Evolutionary conservation across 805 yeast genomes (phyloP).

Genomic region (Myxozyma melibiosi): DNA sequence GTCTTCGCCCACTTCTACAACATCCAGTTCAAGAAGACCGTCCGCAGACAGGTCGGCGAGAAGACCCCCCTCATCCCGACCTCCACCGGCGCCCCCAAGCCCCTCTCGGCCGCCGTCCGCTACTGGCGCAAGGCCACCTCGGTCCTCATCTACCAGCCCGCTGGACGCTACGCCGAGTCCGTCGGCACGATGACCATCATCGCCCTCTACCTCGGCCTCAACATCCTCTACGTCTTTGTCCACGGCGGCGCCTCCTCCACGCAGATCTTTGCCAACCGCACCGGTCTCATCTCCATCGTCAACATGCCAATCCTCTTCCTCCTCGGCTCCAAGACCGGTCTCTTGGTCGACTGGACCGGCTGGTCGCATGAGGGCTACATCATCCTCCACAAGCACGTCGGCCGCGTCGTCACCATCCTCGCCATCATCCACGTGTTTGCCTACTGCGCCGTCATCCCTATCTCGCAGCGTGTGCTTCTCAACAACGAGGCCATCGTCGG

Average conservation of each 20-base stretch:
- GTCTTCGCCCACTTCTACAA: conserved; percentile 31
- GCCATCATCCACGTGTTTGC: conserved; percentile 34
- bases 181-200: conserved; percentile 32
- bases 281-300: conserved; percentile 33
- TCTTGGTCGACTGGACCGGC: conserved; percentile 32
- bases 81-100: conserved; percentile 19
- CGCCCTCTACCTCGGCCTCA: conserved; percentile 28
- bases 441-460: conserved; percentile 34
- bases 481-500: conserved; percentile 34
- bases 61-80: conserved; percentile 31
- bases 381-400: conserved; percentile 33
- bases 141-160: conserved; percentile 31
- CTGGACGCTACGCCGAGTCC: conserved; percentile 33
- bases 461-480: conserved; percentile 25
- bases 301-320: conserved; percentile 34
- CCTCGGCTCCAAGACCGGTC: conserved; percentile 35
- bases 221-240: conserved; percentile 28
- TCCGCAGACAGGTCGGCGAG: conserved; percentile 21
- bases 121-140: conserved; percentile 21
- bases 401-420: conserved; percentile 31
- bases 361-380: conserved; percentile 35
- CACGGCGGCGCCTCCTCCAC: conserved; percentile 34
- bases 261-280: conserved; percentile 33
- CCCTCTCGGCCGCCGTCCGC: conserved; percentile 12
- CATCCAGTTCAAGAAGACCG: conserved; percentile 33